Base-by-base conservation (phyloP, 2,329 filamentous ascomycete genomes). In the Penicillium crustosum region DNA sequence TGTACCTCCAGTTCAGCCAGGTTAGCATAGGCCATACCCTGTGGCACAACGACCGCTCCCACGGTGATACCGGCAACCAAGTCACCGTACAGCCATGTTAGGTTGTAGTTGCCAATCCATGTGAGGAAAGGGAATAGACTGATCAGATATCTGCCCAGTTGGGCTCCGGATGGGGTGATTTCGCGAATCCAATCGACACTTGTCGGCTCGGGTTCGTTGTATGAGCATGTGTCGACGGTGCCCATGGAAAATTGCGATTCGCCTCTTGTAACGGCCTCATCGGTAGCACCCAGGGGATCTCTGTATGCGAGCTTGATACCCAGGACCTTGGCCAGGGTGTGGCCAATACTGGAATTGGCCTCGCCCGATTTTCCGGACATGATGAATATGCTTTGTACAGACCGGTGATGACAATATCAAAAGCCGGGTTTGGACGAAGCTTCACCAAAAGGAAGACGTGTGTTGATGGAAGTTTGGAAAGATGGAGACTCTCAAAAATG, bases 1-100 rank as follows among this genome's bases (percentile, higher is more conserved):
- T 97, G 83, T 6, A 89, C 84, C 0, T 85, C 82, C n/a, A 97
- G 82, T 60, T 88, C 83, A 44, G 93, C 93, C 27, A 97, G 82
- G 60, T 87, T 81, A 31, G 93, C 93, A 76, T 97, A 97, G 0
- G 93, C 93, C 93, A 97, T 97, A 61, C 91, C 89, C 73, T 97
- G 93, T 6, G 93, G 93, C n/a, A 97, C 90, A 27, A 97, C 92
- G 25, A 92, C 89, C 50, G 88, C 83, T 41, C 89, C 89, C 51
- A 90, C 86, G 4, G 88, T 90, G 60, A 90, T 72, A 89, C 90
- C 93, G 58, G 94, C 93, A 57, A 97, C 87, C 47, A 97, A 76
- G 77, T 99, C 94, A 68, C 94, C 94, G 17, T 86, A 74, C 6
- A 97, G 77, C 94, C 94, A 99, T 78, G 92, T 87, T 4, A 87